Base-by-base conservation (phyloP, 306 rosid genomes). In the Ziziphus jujuba region DNA sequence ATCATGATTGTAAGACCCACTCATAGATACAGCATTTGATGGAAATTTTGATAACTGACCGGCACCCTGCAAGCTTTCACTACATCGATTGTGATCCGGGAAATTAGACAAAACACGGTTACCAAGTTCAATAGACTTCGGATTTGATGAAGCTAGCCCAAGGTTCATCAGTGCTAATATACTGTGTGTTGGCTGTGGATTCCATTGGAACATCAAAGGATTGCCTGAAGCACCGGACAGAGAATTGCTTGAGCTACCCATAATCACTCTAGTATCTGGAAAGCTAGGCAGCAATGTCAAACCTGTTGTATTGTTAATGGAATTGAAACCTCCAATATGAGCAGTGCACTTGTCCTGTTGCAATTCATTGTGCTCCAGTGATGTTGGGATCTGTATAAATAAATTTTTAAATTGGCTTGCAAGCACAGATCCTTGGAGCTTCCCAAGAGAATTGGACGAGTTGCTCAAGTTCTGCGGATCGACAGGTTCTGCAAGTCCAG, bases 61-160 rank as follows among this genome's bases (percentile, higher is more conserved):
- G 2, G 83, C 77, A 69, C 79, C 82, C 67, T 80, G 85, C 88
- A 89, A 86, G 73, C 74, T 73, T 71, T 85, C 80, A 20, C 33
- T 75, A 54, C 84, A 78, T 36, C 66, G 80, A 69, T 79, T 71
- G 62, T 87, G 72, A 70, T 84, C 88, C 79, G 90, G 66, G 66
- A 80, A 52, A 71, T 75, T 77, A 40, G 91, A 80, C 35, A 84
- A 72, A 69, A 88, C 75, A 33, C 81, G n/a, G n/a, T n/a, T 49
- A 53, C 73, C 72, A 15, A 45, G 28, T 67, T 79, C 79, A 53
- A 75, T 77, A 66, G 90, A 48, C 67, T 79, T 81, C 24, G 81
- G 33, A 34, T 75, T 73, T 31, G 57, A 54, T 11, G 85, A 62
- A 73, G 77, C 67, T 17, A 78, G 76, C 63, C 72, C 59, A 36